A percentile compares a stretch with the other conserved stretches of the same genome.
Conservation (phyloP, 768 basidiomycete species). For the Pulveroboletus sp. region DNA sequence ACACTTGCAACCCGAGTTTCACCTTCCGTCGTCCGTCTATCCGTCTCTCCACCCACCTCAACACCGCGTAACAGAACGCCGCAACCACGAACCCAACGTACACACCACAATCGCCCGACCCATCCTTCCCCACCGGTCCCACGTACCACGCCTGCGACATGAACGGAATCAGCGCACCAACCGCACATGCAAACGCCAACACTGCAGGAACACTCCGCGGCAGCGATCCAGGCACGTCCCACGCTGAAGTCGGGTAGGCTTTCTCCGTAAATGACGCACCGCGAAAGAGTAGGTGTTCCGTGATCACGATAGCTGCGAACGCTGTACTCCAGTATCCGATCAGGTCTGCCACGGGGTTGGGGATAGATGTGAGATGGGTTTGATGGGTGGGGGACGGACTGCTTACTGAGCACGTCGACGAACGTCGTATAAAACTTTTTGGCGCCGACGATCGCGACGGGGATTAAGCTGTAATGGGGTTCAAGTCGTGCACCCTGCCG, state of each 20-base stretch:
- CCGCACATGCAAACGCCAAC: slow-evolving; percentile 36
- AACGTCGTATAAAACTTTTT: slow-evolving; percentile 42
- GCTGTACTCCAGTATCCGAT: slow-evolving; percentile 43
- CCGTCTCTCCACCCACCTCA: slow-evolving; percentile 27
- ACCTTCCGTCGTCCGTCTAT: too few species aligned
- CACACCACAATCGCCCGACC: slow-evolving; percentile 47
- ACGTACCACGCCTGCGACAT: slow-evolving; percentile 53
- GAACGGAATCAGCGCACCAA: slow-evolving; percentile 39
- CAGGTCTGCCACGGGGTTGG: slow-evolving; percentile 24
- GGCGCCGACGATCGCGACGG: slow-evolving; percentile 45
- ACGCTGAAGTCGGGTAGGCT: slow-evolving; percentile 35
- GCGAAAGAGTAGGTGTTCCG: slow-evolving; percentile 44
- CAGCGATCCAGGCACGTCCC: slow-evolving; percentile 33
- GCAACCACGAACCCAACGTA: slow-evolving; percentile 35
- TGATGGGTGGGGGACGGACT: background rate
- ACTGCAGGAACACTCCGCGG: slow-evolving; percentile 41
- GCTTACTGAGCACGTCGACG: slow-evolving; percentile 37
- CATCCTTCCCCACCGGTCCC: slow-evolving; percentile 40
- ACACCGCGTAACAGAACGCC: slow-evolving; percentile 26
- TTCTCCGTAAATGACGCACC: slow-evolving; percentile 27
- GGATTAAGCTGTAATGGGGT: slow-evolving; percentile 34
- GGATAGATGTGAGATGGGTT: slow-evolving; percentile 13
- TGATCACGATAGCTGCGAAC: slow-evolving; percentile 36
- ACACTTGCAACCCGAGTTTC: too few species aligned
- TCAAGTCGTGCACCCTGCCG: background rate